Evolutionary conservation across 108 stramenopile species (phyloP), one percentile per base, ranked within the genome.

Genomic region (Stephanodiscus triporus): DNA sequence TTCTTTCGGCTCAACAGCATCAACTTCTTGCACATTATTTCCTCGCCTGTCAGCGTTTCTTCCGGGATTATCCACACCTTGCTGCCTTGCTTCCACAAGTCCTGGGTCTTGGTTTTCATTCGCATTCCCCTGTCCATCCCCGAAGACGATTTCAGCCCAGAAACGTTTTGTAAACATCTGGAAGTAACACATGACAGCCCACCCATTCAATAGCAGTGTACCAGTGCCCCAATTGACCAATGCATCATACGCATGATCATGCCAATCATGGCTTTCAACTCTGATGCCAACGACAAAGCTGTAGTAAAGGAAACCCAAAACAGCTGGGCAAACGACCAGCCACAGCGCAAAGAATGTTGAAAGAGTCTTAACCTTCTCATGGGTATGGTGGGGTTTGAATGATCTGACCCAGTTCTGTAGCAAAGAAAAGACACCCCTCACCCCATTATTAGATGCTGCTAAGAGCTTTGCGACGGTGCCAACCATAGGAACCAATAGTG

Each of bases 261-360:
- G 56, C 66, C 75, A 48, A 82, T 20, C 56, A 69, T 19, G 51
- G 42, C 16, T 20, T 37, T 53, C 34, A 6, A 19, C 38, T 73
- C 0, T 34, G 37, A 59, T 38, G 23, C 68, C 72, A 49, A 89
- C 75, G 51, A 88, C 50, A 24, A 86, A 72, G 0, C 78, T 29
- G 30, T 83, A 83, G 65, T 90, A 92, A 13, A 85, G 48, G n/a
- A 74, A 32, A 13, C 93, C 93, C 23, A 91, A 63, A 1, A 85
- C 57, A 9, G 87, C n/a, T 9, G 93, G 93, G 26, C 84, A 77
- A 9, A 92, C 53, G 4, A 77, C 63, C 51, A 81, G 68, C 89
- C 90, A 95, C 9, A 87, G 72, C 6, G 67, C 11, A 26, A 73
- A 49, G 17, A 87, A 72, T 30, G 56, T 58, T 10, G 81, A 4